Evolutionary conservation across 73 alveolate species (phyloP), one percentile per base, ranked within the genome.

Genomic region (Paramecium sonneborni): DNA sequence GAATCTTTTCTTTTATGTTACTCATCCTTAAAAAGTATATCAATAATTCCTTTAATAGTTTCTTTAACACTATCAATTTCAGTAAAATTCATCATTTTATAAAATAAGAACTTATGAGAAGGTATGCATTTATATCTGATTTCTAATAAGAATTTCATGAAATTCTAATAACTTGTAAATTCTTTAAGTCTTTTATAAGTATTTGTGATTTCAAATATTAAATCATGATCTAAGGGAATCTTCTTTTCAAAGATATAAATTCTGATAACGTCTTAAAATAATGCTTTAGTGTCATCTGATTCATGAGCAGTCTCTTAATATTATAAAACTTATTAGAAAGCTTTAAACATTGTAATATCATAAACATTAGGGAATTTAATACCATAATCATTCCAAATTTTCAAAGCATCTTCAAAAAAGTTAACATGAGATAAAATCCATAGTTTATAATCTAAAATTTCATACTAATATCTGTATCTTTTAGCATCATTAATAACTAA

Each of bases 401-500:
- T 41, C 8, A 43, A 18, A 1, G 74, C 90, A 43, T 79, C 90
- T 20, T 79, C 90, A 43, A 26, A 46, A 43, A 15, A n/a, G 30
- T 79, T 41, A 6, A 24, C 72, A 43, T 79, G 69, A 9, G 72
- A 32, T 23, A 24, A 79, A 23, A 79, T 20, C 90, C 90, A 79
- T 8, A 23, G 37, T 15, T 12, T 46, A 44, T 79, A 79, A 79
- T 79, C 90, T 12, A 11, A 6, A n/a, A 43, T 62, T 8, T 79
- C 32, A 79, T 38, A 79, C 18, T 39, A 24, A 79, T 79, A 79
- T 79, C 90, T 79, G n/a, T 41, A 37, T 38, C 69, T 43, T n/a
- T 46, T 79, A 6, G 90, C 70, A 44, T 79, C 90, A 79, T 79
- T 79, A n/a, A 79, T 79, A 21, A 79, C 55, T 6, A 79, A 44